phyloP scores from a whole-genome alignment of 345 rosid genomes.

The Citrus cavaleriei region DNA sequence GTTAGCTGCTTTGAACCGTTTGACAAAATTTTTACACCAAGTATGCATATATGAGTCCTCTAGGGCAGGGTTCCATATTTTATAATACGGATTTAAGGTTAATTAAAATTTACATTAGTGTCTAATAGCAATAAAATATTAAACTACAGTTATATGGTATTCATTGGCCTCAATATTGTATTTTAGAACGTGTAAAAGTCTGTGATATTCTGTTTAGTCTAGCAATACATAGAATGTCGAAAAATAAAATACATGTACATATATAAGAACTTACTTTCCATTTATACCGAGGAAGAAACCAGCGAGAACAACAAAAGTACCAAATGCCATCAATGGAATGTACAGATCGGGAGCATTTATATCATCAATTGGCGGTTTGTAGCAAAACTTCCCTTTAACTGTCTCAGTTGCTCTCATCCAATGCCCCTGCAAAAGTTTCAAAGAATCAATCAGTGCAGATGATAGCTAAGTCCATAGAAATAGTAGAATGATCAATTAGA shows the following conservation, averaged over 20 bases:
- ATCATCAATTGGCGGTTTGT: constrained; percentile 66
- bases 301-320: constrained; percentile 61
- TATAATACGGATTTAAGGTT: too few relatives aligned
- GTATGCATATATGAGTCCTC: too few relatives aligned
- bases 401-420: constrained; percentile 74
- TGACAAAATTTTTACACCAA: too few relatives aligned
- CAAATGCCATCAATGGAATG: constrained; percentile 76
- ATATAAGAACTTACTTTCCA: constrained; percentile 43
- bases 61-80: too few relatives aligned
- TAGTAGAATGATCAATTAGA: neutral
- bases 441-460: too few relatives aligned
- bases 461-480: neutral
- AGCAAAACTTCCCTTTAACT: constrained; percentile 62
- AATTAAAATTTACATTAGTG: too few relatives aligned
- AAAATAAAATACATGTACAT: neutral
- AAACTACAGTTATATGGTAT: too few relatives aligned
- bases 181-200: too few relatives aligned
- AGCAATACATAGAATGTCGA: neutral
- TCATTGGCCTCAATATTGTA: too few relatives aligned
- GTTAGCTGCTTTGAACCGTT: too few relatives aligned
- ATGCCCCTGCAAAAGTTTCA: constrained; percentile 36
- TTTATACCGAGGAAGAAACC: constrained; percentile 58
- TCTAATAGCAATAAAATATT: too few relatives aligned
- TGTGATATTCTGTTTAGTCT: neutral
- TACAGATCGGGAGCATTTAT: constrained; percentile 75